Percentiles rank a stretch among this genome's conserved stretches.
Evolutionary conservation across 78 protist genomes (phyloP).

Genomic region (slime mould (Dictyostelium discoideum)): dicty_2.7 NC_007090.3:3154501-3155000

Average conservation of each 20-base stretch:
- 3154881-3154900: no score
- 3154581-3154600: not conserved
- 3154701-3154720: no score
- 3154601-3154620: not conserved
- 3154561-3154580: not conserved
- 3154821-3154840: constrained; percentile 1
- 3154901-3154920: no score
- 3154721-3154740: no score
- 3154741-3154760: not conserved
- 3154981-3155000: constrained; percentile 26
- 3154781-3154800: not conserved
- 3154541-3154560: not conserved
- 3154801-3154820: not conserved
- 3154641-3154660: not conserved
- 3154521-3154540: not conserved
- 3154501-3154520: not conserved
- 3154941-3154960: not conserved
- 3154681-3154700: no score
- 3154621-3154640: not conserved
- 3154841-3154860: not conserved
- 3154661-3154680: not conserved
- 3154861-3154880: no score
- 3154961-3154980: constrained; percentile 16
- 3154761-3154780: no score
- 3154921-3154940: no score